These are phyloP conservation scores for Chlorella sorokiniana DNA, from an alignment of 139 green algal genomes.

Conservation along the genomic window DNA sequence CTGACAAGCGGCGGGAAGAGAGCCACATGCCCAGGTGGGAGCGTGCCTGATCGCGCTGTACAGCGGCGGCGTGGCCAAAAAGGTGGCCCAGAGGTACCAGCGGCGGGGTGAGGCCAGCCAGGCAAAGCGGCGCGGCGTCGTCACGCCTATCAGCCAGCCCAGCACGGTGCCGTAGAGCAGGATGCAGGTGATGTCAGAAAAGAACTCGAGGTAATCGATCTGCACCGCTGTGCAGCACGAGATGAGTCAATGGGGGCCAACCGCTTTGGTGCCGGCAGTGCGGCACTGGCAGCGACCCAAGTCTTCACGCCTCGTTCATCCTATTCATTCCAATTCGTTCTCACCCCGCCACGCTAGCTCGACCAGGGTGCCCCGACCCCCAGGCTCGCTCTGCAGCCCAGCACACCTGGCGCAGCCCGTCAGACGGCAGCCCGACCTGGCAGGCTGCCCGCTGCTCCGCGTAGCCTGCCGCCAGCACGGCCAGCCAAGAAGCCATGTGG, in stretches of 20 bases:
- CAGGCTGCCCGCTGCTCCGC: slow-evolving; percentile 22
- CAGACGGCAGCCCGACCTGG: slow-evolving; percentile 11
- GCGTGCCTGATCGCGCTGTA: slow-evolving; percentile 49
- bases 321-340: too few relatives aligned
- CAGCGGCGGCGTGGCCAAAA: slow-evolving; percentile 43
- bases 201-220: slow-evolving; percentile 30
- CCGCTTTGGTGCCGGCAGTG: background rate
- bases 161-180: slow-evolving; percentile 47
- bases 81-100: slow-evolving; percentile 46
- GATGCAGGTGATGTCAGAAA: slow-evolving; percentile 42
- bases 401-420: slow-evolving; percentile 17
- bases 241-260: background rate
- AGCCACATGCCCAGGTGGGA: background rate
- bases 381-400: too few relatives aligned
- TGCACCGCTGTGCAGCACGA: background rate
- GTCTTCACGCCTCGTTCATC: too few relatives aligned
- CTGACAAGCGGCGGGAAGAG: too few relatives aligned
- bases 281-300: too few relatives aligned
- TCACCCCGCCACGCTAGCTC: too few relatives aligned
- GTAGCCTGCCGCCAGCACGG: slow-evolving; percentile 17
- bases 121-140: slow-evolving; percentile 29
- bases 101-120: slow-evolving; percentile 46
- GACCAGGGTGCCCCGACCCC: too few relatives aligned
- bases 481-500: slow-evolving; percentile 23
- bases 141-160: slow-evolving; percentile 51